Evolutionary conservation across 176 grass and related monocot genomes (phyloP).

Genomic region (Zea luxurians): DNA sequence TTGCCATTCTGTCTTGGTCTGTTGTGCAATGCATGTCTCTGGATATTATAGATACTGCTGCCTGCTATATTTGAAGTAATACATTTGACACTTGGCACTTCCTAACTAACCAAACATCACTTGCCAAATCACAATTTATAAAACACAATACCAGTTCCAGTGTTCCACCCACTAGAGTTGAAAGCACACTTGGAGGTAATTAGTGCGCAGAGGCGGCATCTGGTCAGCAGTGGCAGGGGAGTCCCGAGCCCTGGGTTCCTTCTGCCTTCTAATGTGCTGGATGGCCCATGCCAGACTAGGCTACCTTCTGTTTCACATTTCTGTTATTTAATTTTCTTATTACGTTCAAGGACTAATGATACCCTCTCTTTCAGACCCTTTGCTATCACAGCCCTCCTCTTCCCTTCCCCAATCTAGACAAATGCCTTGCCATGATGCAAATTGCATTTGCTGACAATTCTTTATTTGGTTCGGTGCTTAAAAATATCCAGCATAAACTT

Average conservation of each 20-base stretch:
- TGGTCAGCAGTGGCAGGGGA: not conserved
- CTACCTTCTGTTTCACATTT: not conserved
- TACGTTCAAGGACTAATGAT: not conserved
- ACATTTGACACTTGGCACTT: not conserved
- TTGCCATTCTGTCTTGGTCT: not conserved
- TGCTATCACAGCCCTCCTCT: too few species aligned
- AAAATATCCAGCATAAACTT: too few species aligned
- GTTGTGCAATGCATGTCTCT: not conserved
- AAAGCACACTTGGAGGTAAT: not conserved
- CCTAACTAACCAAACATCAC: not conserved
- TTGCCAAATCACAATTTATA: constrained; percentile 6
- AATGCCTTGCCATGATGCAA: too few species aligned
- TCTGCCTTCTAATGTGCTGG: not conserved
- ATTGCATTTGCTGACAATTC: too few species aligned
- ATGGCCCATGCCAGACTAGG: not conserved
- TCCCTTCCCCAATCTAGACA: too few species aligned
- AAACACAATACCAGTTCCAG: not conserved
- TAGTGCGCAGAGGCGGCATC: not conserved
- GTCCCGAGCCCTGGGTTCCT: not conserved
- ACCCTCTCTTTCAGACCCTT: not conserved
- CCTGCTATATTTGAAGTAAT: not conserved
- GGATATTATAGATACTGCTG: not conserved
- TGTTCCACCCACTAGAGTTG: not conserved
- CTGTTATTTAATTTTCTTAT: not conserved
- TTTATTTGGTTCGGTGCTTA: too few species aligned